Evolutionary conservation across 306 rosid genomes (phyloP), one percentile per base, ranked within the genome.

Genomic region (Cucurbita maxima): DNA sequence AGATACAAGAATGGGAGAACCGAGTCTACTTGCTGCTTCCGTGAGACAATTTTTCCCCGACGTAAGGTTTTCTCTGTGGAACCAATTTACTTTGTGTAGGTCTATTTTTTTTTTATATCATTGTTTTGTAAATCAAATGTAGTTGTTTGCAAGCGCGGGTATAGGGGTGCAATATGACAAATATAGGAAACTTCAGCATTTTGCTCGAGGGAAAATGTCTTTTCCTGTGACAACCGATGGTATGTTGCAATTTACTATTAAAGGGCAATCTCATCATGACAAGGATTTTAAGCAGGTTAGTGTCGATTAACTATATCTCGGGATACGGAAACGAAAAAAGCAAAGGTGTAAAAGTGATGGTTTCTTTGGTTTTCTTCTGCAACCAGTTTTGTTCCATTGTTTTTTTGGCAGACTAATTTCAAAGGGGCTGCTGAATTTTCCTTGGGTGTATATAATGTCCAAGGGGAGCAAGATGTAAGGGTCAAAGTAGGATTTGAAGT

Each of bases 401-500:
- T 74, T 72, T 50, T 37, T 61, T 82, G 62, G 57, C 82, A 91
- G 96, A 83, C 77, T 69, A 91, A 83, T 78, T 74, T 88, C 8
- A 84, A 45, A 56, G 97, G 91, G 45, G 99, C 92, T 9, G 92
- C 90, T 57, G 97, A 91, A 79, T 81, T 95, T 44, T 83, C 90
- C 1, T 91, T 94, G 97, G 77, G 82, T 74, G 19, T 86, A 22
- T 80, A 89, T 55, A 83, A 91, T 83, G 89, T 95, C 73, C 92
- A 88, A 75, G 82, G 81, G 87, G 91, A 89, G 34, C 99, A 95
- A 83, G 96, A 95, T 84, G 82, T 91, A 56, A 82, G 99, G 75
- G 62, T 91, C 63, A 89, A 88, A 82, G 19, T 95, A 71, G 99
- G 99, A 44, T 95, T 84, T 59, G 96, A 91, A 66, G 79, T 85